Evolutionary conservation across 2,329 filamentous ascomycete genomes (phyloP).

Genomic region (Xylaria sp.): DNA sequence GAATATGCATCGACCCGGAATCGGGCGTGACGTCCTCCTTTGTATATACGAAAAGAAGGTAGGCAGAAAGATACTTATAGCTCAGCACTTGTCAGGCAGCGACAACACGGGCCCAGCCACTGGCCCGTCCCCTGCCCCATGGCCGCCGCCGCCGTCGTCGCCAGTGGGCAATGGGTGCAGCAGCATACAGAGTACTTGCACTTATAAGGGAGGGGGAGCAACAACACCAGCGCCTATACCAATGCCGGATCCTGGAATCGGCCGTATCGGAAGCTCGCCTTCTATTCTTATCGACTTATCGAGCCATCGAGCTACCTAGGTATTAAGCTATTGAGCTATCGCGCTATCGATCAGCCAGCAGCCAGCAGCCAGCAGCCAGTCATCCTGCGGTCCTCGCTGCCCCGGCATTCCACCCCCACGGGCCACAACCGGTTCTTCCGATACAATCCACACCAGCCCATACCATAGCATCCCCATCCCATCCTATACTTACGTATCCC

Average conservation of each 20-base stretch:
- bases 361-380: conserved; percentile 4
- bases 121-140: background rate
- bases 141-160: no score
- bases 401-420: conserved; percentile 11
- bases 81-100: no score
- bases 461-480: no score
- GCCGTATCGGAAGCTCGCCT: conserved; percentile 24
- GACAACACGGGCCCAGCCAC: background rate
- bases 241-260: conserved; percentile 12
- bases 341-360: no score
- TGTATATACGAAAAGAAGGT: no score
- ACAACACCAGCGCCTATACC: conserved; percentile 7
- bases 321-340: conserved; percentile 1
- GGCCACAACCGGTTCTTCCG: conserved; percentile 23
- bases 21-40: no score
- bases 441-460: background rate
- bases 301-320: background rate
- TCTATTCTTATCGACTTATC: conserved; percentile 9
- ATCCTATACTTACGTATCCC: no score
- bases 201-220: no score
- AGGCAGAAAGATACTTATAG: no score
- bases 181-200: background rate
- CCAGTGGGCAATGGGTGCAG: conserved; percentile 13
- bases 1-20: no score
- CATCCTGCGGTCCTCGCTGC: background rate